Conservation (phyloP, 2,329 filamentous ascomycete genomes). For the Monosporascus sp. region DNA sequence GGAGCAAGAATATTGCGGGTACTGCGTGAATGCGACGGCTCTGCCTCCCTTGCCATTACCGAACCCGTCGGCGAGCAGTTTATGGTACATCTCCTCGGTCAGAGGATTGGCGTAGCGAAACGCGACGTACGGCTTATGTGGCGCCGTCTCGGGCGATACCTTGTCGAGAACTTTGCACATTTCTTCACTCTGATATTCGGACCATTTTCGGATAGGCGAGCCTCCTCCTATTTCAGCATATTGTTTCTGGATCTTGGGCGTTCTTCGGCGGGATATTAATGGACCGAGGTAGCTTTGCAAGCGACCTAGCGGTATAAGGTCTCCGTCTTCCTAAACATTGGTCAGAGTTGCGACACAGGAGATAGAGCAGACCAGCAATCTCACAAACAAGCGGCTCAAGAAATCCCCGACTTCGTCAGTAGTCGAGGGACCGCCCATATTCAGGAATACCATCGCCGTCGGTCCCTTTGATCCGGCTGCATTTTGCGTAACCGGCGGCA, state of each 20-base stretch:
- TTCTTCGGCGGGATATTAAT: slow-evolving; percentile 77
- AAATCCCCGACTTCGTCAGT: slow-evolving; percentile 86
- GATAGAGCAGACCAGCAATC: slow-evolving; percentile 23
- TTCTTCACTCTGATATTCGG: slow-evolving; percentile 84
- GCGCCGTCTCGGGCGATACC: slow-evolving; percentile 85
- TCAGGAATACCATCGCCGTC: slow-evolving; percentile 97
- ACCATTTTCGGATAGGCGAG: slow-evolving; percentile 98
- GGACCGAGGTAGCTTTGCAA: slow-evolving; percentile 88
- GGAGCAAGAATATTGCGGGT: slow-evolving; percentile 96
- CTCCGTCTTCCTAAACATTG: slow-evolving; percentile 68
- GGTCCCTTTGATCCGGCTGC: slow-evolving; percentile 66
- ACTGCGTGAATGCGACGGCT: slow-evolving; percentile 96
- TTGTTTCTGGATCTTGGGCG: slow-evolving; percentile 94
- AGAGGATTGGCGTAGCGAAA: slow-evolving; percentile 93
- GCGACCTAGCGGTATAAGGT: slow-evolving; percentile 91
- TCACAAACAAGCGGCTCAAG: slow-evolving; percentile 83
- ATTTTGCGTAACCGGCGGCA: slow-evolving; percentile 77
- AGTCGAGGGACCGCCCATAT: slow-evolving; percentile 95
- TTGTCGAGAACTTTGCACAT: slow-evolving; percentile 97
- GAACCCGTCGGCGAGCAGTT: slow-evolving; percentile 81
- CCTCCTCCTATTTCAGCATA: slow-evolving; percentile 93
- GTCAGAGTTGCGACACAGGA: slow-evolving; percentile 10
- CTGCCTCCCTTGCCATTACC: slow-evolving; percentile 84
- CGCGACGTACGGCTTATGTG: slow-evolving; percentile 95
- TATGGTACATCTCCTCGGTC: slow-evolving; percentile 88